Conservation (phyloP, 352 stramenopile genomes). For the Pilasporangium apinafurcum region DNA sequence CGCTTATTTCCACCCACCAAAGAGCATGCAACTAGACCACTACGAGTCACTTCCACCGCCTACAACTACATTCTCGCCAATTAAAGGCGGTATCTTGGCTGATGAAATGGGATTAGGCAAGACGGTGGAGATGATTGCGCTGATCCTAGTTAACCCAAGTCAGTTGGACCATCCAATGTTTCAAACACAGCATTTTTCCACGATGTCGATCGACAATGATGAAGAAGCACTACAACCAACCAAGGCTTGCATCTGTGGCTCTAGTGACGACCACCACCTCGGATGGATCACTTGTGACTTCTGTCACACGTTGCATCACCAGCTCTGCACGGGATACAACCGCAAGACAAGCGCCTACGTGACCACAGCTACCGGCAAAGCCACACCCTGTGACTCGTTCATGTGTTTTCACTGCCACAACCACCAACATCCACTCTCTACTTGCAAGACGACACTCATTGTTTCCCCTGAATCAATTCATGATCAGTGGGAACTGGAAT, state of each 20-base stretch:
- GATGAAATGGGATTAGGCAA: slow-evolving; percentile 89
- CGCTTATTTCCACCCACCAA: slow-evolving; percentile 11
- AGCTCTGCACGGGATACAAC: slow-evolving; percentile 45
- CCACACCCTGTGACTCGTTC: slow-evolving; percentile 20
- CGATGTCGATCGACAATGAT: neutral
- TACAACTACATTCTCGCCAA: slow-evolving; percentile 2
- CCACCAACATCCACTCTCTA: slow-evolving; percentile 21
- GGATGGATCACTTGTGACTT: slow-evolving; percentile 46
- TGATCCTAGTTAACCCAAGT: slow-evolving; percentile 49
- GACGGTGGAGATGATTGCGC: slow-evolving; percentile 84
- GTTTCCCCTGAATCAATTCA: slow-evolving; percentile 89
- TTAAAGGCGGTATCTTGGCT: slow-evolving; percentile 72
- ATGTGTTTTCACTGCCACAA: slow-evolving; percentile 64
- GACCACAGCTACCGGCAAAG: neutral
- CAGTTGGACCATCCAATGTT: slow-evolving; percentile 20
- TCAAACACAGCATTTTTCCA: slow-evolving; percentile 24
- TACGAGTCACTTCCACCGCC: neutral
- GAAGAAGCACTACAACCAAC: neutral
- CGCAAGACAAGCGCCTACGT: neutral
- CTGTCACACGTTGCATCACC: slow-evolving; percentile 59
- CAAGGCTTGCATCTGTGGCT: slow-evolving; percentile 49
- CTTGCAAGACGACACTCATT: slow-evolving; percentile 87
- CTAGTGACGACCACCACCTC: slow-evolving; percentile 15
- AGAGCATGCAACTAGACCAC: neutral
- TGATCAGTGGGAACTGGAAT: slow-evolving; percentile 87